These are phyloP conservation scores for Begonia peltatifolia DNA, from an alignment of 306 rosid genomes.

Conservation along the genomic window DNA sequence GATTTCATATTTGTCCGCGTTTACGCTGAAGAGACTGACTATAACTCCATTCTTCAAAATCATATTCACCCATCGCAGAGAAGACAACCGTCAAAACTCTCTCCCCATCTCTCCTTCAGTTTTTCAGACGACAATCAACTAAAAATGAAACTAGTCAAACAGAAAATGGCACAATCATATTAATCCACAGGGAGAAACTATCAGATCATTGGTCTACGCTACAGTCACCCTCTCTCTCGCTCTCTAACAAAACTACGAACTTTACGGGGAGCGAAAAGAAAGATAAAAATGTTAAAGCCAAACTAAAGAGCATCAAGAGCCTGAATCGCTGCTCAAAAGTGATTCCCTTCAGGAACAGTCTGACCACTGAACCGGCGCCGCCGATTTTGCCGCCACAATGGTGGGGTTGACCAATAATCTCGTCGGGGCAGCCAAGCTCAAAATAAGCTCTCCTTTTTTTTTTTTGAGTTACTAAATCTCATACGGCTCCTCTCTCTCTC, in stretches of 20 bases:
- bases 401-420: constrained; percentile 7
- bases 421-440: constrained; percentile 4
- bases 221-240: neutral
- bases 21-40: neutral
- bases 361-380: neutral
- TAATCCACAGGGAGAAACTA: neutral
- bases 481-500: neutral
- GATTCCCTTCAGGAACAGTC: neutral
- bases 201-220: neutral
- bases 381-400: neutral
- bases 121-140: neutral
- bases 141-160: neutral
- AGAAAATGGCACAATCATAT: neutral
- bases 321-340: neutral
- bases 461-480: neutral
- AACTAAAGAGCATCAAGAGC: no score
- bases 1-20: neutral
- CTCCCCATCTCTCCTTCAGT: neutral
- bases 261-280: no score
- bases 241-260: neutral
- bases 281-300: no score
- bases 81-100: neutral
- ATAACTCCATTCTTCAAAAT: constrained; percentile 3
- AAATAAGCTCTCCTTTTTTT: neutral
- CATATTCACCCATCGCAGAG: constrained; percentile 5